These are phyloP conservation scores for Amaranthus palmeri DNA, from an alignment of 148 eudicot species.

Conservation along the genomic window DNA sequence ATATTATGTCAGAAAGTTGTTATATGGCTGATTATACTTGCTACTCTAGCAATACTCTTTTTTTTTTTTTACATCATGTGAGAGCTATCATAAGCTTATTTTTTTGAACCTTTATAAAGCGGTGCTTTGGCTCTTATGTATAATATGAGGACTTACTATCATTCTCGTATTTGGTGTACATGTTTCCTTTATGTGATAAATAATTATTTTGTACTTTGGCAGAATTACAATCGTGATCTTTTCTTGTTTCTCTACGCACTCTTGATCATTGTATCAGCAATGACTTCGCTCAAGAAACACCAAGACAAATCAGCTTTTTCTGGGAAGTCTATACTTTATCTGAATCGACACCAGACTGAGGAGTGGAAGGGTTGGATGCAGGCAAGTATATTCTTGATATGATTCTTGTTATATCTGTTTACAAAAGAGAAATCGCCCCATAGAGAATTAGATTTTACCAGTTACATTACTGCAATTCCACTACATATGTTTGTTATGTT, in stretches of 20 bases:
- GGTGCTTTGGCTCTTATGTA: neutral
- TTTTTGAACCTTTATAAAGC: neutral
- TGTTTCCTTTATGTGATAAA: neutral
- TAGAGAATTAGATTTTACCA: neutral
- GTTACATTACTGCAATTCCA: neutral
- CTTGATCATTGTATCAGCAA: constrained; percentile 74
- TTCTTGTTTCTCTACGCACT: constrained; percentile 74
- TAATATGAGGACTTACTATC: neutral
- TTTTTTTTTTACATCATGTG: neutral
- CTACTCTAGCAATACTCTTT: neutral
- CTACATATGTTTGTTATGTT: too few relatives aligned
- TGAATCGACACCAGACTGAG: constrained; percentile 95
- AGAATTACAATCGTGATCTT: constrained; percentile 91
- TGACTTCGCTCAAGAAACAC: constrained; percentile 83
- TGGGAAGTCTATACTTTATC: constrained; percentile 76
- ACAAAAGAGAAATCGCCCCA: neutral
- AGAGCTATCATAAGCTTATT: too few relatives aligned
- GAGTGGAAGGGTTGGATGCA: constrained; percentile 99
- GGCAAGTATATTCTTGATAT: constrained; percentile 43
- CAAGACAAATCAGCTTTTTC: constrained; percentile 83
- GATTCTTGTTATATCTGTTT: constrained; percentile 2
- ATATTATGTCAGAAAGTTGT: neutral
- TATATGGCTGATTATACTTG: neutral
- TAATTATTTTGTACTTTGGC: constrained; percentile 26
- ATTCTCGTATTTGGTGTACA: neutral